Percentiles rank a stretch among this genome's conserved stretches.
Evolutionary conservation across 768 basidiomycete genomes (phyloP).

Genomic region (Trametes cinnabarina): DNA sequence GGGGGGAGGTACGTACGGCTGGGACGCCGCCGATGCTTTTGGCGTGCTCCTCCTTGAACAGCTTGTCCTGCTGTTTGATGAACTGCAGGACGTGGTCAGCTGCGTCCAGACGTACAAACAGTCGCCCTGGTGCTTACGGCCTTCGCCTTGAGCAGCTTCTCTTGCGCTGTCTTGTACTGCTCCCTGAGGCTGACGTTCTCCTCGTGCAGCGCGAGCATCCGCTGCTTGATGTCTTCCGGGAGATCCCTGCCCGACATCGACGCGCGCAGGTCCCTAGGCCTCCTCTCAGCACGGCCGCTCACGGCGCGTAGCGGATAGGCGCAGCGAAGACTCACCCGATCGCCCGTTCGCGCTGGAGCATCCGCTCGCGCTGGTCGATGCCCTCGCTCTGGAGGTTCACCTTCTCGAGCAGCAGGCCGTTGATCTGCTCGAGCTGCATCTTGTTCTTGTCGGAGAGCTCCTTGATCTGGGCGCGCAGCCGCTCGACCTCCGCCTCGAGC

Average conservation of each 20-base stretch:
- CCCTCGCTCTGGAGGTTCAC: constrained; percentile 86
- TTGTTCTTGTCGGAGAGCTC: constrained; percentile 79
- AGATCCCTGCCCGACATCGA: constrained; percentile 75
- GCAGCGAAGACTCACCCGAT: constrained; percentile 57
- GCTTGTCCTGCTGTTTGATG: constrained; percentile 88
- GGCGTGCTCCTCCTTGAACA: constrained; percentile 79
- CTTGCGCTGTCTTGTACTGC: constrained; percentile 64
- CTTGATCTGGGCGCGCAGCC: constrained; percentile 62
- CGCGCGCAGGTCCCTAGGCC: constrained; percentile 70
- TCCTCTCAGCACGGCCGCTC: neutral
- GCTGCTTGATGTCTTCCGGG: constrained; percentile 78
- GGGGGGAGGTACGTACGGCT: constrained; percentile 38
- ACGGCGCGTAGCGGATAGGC: neutral
- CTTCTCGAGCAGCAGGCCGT: constrained; percentile 84
- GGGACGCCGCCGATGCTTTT: constrained; percentile 45
- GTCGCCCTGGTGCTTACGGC: too few species aligned
- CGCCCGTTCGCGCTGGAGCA: constrained; percentile 83
- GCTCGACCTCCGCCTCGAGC: constrained; percentile 66
- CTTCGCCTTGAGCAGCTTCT: constrained; percentile 80
- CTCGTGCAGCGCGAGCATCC: constrained; percentile 72
- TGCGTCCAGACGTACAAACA: too few species aligned
- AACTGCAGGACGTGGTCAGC: constrained; percentile 48
- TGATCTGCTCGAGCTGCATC: constrained; percentile 89
- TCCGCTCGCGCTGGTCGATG: constrained; percentile 84
- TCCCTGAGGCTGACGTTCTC: constrained; percentile 72